Base-by-base conservation (phyloP, 768 basidiomycete species). In the Podaxis mareebaensis region DNA sequence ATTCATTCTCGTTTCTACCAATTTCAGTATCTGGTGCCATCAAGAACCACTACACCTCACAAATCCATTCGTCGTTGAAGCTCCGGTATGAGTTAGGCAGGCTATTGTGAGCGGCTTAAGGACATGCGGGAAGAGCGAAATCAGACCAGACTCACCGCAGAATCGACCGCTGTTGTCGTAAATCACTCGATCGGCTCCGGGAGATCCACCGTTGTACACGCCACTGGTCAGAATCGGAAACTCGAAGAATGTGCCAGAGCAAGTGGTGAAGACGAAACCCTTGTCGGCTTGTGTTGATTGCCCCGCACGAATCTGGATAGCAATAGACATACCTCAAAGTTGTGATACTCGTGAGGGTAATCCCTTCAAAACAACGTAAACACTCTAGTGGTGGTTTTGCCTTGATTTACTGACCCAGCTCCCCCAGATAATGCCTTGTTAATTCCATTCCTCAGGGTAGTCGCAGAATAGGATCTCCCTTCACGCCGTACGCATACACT, bases 181-280 rank as follows among this genome's bases (percentile, higher is more conserved):
- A 49, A 74, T 71, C 40, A 73, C 74, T n/a, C 72, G 70, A 56
- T 75, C 70, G 15, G 72, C 68, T 20, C 72, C 74, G 1, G 72
- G 72, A 52, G 71, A 74, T 38, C 70, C 70, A 26, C 73, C 67
- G 20, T 51, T 66, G 53, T 72, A 73, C 13, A 64, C 65, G 3
- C 59, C 60, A 17, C 69, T 71, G 12, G 64, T 66, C 57, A 67
- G 53, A 10, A 73, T 67, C 28, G 72, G 74, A 48, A 63, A 75
- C 60, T 73, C 72, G 49, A 65, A 75, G 63, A 71, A 72, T 3
- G 69, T 70, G 5, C 67, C 67, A 8, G 64, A 61, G 52, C 72
- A 73, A 20, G 42, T 62, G 10, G 71, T 64, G 57, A 75, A 74
- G 46, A 49, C 20, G 60, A 73, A 75, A 4, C 68, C 70, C 72